These are phyloP conservation scores for Aspergillus brunneoviolaceus DNA, from an alignment of 2,329 filamentous ascomycete species.

Conservation along the genomic window DNA sequence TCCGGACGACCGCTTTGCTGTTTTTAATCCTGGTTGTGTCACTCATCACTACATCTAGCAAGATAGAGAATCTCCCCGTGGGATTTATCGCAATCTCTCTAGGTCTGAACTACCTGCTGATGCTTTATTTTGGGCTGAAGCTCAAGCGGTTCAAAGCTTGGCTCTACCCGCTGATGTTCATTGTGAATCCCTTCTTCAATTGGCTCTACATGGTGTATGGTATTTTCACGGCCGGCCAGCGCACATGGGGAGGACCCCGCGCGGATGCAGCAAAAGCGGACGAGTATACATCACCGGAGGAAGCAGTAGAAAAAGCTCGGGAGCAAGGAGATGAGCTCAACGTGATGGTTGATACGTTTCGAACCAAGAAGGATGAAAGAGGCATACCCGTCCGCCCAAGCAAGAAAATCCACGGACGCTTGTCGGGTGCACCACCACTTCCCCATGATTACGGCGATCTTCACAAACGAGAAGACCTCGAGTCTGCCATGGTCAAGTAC, in stretches of 20 bases:
- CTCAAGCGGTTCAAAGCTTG: constrained; percentile 88
- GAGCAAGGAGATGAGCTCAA: constrained; percentile 83
- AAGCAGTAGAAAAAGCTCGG: constrained; percentile 81
- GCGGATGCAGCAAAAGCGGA: constrained; percentile 84
- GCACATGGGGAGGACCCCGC: constrained; percentile 92
- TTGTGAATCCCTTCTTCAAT: constrained; percentile 95
- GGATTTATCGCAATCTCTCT: constrained; percentile 92
- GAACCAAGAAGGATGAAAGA: constrained; percentile 44
- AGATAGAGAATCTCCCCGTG: constrained; percentile 74
- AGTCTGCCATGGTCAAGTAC: constrained; percentile 55
- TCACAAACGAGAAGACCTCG: constrained; percentile 15
- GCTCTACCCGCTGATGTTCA: constrained; percentile 93
- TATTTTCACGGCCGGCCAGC: constrained; percentile 88
- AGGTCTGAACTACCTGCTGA: constrained; percentile 89
- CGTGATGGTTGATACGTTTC: constrained; percentile 82
- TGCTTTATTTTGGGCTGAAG: constrained; percentile 91
- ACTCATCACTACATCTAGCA: constrained; percentile 78
- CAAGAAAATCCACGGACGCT: constrained; percentile 72
- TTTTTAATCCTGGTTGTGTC: constrained; percentile 94
- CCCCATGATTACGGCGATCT: constrained; percentile 68
- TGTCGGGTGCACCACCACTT: constrained; percentile 63
- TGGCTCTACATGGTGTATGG: constrained; percentile 98
- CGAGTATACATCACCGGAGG: constrained; percentile 69
- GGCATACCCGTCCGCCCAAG: constrained; percentile 69
- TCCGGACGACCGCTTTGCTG: constrained; percentile 86